These are phyloP conservation scores for Panaeolus papilionaceus DNA, from an alignment of 768 basidiomycete genomes.

Conservation along the genomic window DNA sequence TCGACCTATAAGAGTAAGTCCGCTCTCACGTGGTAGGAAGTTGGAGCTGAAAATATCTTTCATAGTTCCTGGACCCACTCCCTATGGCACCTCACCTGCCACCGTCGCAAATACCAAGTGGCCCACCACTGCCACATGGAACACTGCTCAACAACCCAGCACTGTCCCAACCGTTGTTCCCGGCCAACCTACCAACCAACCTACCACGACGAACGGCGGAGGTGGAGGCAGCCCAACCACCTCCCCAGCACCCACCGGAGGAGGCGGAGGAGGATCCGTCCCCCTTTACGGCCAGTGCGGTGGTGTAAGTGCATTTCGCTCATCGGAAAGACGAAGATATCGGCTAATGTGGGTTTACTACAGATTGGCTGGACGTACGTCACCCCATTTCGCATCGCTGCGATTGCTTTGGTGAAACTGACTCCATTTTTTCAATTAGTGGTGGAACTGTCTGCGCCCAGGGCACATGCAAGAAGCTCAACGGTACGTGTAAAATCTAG, in stretches of 20 bases:
- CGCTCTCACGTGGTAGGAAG: background rate
- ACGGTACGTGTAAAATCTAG: constrained; percentile 1
- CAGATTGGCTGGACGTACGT: constrained; percentile 13
- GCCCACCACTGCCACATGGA: constrained; percentile 56
- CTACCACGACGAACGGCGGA: background rate
- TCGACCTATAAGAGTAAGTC: constrained; percentile 46
- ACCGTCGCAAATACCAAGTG: constrained; percentile 48
- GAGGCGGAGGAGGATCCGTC: constrained; percentile 5
- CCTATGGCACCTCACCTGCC: constrained; percentile 46
- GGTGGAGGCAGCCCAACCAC: background rate
- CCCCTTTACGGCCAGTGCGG: constrained; percentile 4
- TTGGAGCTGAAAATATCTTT: constrained; percentile 12
- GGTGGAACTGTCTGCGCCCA: constrained; percentile 3
- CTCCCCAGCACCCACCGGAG: background rate
- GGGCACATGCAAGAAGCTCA: constrained; percentile 8
- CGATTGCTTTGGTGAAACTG: background rate
- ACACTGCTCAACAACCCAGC: constrained; percentile 52
- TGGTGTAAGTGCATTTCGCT: background rate
- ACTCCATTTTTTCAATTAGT: background rate
- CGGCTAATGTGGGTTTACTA: background rate
- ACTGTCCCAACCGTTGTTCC: constrained; percentile 44
- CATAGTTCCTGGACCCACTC: constrained; percentile 53
- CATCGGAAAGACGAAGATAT: background rate
- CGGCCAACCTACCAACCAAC: background rate
- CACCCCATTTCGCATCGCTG: background rate